Percentiles rank a stretch among this genome's conserved stretches.
Conservation (phyloP, 306 rosid genomes). For the Argentina anserina region DNA sequence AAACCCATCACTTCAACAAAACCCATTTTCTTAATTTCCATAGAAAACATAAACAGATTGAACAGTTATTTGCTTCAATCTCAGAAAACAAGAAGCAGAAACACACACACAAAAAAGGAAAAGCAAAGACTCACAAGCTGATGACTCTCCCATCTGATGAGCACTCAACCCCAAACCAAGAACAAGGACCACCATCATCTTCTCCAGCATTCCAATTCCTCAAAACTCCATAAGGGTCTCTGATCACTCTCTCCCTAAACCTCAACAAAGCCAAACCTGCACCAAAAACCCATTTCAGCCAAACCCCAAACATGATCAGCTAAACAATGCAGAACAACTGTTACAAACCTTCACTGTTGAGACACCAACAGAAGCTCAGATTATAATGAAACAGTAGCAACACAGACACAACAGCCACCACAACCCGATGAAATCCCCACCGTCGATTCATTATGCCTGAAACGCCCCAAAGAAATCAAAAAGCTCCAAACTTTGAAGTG, state of each 20-base stretch:
- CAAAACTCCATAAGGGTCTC: conserved; percentile 57
- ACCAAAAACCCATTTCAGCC: conserved; percentile 21
- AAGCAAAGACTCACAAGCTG: conserved; percentile 52
- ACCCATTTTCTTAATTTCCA: neutral
- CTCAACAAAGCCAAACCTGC: conserved; percentile 58
- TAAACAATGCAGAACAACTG: neutral
- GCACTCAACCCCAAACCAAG: conserved; percentile 74
- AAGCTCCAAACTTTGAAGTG: neutral
- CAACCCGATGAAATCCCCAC: conserved; percentile 34
- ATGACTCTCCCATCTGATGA: conserved; percentile 55
- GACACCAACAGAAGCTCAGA: conserved; percentile 33
- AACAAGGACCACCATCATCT: conserved; percentile 40
- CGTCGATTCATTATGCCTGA: conserved; percentile 37
- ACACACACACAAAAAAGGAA: neutral
- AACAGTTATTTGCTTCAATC: neutral
- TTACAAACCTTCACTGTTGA: conserved; percentile 45
- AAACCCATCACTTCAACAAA: neutral
- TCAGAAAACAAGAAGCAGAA: neutral
- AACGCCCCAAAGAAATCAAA: neutral
- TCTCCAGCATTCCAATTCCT: conserved; percentile 49
- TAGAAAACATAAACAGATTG: neutral
- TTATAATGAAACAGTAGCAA: conserved; percentile 20
- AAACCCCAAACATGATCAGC: neutral
- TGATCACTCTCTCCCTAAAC: conserved; percentile 43
- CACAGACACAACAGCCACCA: conserved; percentile 18